phyloP scores from a whole-genome alignment of 2,329 filamentous ascomycete genomes.

The Xylariaceae sp. region DNA sequence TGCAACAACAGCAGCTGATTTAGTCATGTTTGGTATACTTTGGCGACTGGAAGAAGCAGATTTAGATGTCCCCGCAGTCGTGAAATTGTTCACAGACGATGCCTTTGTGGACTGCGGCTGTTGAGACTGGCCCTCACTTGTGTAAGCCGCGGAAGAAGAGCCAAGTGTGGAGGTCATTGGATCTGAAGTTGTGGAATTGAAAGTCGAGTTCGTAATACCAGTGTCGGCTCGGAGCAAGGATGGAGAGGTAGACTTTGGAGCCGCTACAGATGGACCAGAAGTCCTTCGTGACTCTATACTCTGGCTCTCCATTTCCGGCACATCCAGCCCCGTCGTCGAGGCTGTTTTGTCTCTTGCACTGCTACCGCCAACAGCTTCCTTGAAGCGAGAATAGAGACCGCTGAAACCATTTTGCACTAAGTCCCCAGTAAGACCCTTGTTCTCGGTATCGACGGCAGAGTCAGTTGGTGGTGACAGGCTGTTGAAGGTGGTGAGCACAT shows the following conservation, averaged over 20 bases:
- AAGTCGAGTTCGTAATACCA: constrained; percentile 27
- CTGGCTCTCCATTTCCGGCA: constrained; percentile 36
- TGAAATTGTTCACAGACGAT: constrained; percentile 43
- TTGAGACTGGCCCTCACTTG: constrained; percentile 38
- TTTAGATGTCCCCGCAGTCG: constrained; percentile 33
- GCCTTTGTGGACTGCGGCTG: constrained; percentile 40
- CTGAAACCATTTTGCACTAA: constrained; percentile 80
- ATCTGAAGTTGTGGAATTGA: constrained; percentile 31
- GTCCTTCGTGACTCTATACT: constrained; percentile 39
- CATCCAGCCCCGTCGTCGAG: constrained; percentile 9
- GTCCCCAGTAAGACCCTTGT: constrained; percentile 66
- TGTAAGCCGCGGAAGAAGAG: constrained; percentile 32
- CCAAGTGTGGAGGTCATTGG: constrained; percentile 27
- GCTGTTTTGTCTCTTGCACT: constrained; percentile 41
- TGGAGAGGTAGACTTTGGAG: constrained; percentile 37
- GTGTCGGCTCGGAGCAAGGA: constrained; percentile 40
- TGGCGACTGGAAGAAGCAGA: constrained; percentile 33
- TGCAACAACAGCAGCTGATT: constrained; percentile 39
- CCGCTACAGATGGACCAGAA: constrained; percentile 34
- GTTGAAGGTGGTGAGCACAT: constrained; percentile 86
- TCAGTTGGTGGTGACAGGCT: constrained; percentile 74
- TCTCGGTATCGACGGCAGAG: constrained; percentile 55
- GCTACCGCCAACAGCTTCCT: constrained; percentile 72
- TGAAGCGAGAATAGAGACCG: constrained; percentile 81
- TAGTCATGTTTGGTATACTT: constrained; percentile 27